Conservation (phyloP, 495 filamentous ascomycete species). For the Neurospora sp. region DNA sequence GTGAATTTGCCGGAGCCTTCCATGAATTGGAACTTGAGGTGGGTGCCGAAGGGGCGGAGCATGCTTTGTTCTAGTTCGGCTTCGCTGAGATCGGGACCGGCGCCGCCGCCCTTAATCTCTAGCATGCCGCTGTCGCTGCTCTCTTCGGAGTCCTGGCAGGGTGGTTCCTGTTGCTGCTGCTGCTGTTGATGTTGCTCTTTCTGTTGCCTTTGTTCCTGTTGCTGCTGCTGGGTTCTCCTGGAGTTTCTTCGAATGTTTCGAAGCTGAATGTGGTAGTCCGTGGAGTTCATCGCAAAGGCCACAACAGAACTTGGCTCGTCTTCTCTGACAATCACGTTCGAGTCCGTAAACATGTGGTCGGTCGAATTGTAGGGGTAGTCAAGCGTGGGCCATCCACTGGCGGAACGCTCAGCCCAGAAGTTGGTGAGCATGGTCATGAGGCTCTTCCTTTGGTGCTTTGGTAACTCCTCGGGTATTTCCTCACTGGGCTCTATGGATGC, state of each 20-base stretch:
- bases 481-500: slow-evolving; percentile 54
- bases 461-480: slow-evolving; percentile 62
- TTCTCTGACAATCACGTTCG: slow-evolving; percentile 94
- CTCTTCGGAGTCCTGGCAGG: slow-evolving; percentile 15
- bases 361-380: slow-evolving; percentile 83
- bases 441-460: slow-evolving; percentile 82
- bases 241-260: slow-evolving; percentile 46
- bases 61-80: slow-evolving; percentile 65
- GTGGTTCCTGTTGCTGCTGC: slow-evolving; percentile 5
- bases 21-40: slow-evolving; percentile 88
- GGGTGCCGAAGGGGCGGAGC: slow-evolving; percentile 71
- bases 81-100: slow-evolving; percentile 22
- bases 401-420: slow-evolving; percentile 97
- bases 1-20: slow-evolving; percentile 88
- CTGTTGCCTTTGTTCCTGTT: background rate
- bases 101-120: slow-evolving; percentile 16
- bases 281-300: slow-evolving; percentile 77
- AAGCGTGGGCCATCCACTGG: slow-evolving; percentile 87
- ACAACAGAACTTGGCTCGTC: slow-evolving; percentile 96
- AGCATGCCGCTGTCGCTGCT: slow-evolving; percentile 16
- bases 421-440: slow-evolving; percentile 90
- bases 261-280: slow-evolving; percentile 75
- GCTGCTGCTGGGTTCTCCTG: background rate
- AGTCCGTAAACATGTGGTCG: slow-evolving; percentile 94
- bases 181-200: slow-evolving; percentile 30